Conservation (phyloP, 2,329 filamentous ascomycete genomes). For the Calonectria honghensis region DNA sequence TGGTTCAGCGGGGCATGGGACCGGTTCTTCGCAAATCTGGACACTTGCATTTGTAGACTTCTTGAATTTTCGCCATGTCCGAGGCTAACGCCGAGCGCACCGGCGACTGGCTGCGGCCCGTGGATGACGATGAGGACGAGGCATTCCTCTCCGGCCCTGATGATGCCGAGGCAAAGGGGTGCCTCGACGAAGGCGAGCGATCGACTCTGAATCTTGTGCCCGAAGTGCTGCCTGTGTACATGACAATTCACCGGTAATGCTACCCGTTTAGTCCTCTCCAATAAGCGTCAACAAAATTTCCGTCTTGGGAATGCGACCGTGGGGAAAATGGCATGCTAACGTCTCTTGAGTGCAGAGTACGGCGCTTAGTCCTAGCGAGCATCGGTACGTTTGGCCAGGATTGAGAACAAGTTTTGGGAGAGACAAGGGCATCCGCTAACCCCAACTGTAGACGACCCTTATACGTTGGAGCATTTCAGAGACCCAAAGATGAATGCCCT, state of each 20-base stretch:
- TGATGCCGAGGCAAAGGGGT: constrained; percentile 54
- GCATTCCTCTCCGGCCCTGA: constrained; percentile 51
- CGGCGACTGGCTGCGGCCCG: constrained; percentile 52
- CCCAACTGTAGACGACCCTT: constrained; percentile 61
- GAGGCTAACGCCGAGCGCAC: constrained; percentile 49
- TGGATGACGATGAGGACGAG: constrained; percentile 54
- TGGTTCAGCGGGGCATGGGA: neutral
- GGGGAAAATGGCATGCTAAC: constrained; percentile 48
- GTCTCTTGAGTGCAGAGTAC: constrained; percentile 54
- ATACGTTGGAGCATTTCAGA: constrained; percentile 76
- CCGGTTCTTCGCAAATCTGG: neutral
- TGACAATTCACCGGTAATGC: constrained; percentile 56
- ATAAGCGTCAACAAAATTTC: neutral
- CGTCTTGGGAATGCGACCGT: neutral
- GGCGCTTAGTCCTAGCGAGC: constrained; percentile 54
- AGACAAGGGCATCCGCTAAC: constrained; percentile 34
- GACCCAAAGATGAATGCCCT: constrained; percentile 80
- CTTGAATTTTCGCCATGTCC: constrained; percentile 38
- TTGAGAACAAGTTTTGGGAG: neutral
- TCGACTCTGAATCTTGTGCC: constrained; percentile 51
- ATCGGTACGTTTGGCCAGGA: constrained; percentile 47
- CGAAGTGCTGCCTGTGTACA: constrained; percentile 52
- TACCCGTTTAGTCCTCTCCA: constrained; percentile 4
- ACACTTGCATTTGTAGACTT: constrained; percentile 22
- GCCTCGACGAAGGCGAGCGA: constrained; percentile 51